Base-by-base conservation (phyloP, 495 filamentous ascomycete species). In the Podospora tetraspora region DNA sequence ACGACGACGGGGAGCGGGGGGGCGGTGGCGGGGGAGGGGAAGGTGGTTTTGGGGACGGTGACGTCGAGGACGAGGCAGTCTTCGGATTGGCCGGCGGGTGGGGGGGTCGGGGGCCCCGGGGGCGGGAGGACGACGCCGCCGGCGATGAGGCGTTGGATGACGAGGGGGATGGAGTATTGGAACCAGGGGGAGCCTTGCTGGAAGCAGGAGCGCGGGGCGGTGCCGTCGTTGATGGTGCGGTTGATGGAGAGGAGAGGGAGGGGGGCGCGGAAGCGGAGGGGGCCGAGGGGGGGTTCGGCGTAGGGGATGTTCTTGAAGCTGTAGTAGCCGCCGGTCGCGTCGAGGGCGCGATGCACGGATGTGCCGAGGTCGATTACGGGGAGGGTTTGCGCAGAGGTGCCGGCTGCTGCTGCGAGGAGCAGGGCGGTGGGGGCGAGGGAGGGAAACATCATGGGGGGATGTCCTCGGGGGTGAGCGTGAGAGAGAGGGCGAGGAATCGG, bases 271-370 rank as follows among this genome's bases (percentile, higher is more conserved):
- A 70, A 70, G 43, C 64, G 59, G 22, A 63, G 66, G n/a, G 12
- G 13, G 29, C 59, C 64, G 10, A 67, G 10, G 7, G 64, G 68
- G 23, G 68, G 64, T 3, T 70, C 64, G 29, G 68, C 68, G 60
- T 70, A 67, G 11, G 68, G 68, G 56, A 70, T 70, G 68, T 70
- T 70, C 1, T 63, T 52, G 56, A 70, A 70, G 68, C 29, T 66
- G 68, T 66, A 70, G 57, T 58, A 66, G 4, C 7, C 59, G 3
- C 63, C 63, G 11, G 59, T 57, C 4, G 59, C 59, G 59, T 66
- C 13, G 32, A 25, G 59, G 24, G 61, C 67, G 23, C 67, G 43
- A 22, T 64, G 67, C 9, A 68, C 67, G 1, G 61, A 59, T 21
- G 27, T 63, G 25, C 66, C 66, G 11, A 63, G 66, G 34, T 68